Base-by-base conservation (phyloP, 352 stramenopile genomes). In the Globisporangium solare region DNA sequence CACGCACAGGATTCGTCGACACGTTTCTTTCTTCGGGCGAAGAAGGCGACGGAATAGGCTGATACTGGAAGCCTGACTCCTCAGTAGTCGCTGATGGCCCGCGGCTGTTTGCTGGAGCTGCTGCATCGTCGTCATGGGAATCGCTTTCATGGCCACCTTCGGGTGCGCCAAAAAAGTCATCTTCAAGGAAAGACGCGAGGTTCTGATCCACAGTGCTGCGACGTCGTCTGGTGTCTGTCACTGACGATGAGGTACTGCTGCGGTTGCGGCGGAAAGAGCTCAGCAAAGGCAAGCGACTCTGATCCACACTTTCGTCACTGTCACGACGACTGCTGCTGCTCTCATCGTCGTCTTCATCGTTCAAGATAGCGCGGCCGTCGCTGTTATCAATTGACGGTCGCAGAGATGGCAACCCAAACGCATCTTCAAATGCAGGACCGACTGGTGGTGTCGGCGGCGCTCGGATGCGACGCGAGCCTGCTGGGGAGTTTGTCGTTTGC, bases 121-220 rank as follows among this genome's bases (percentile, higher is more conserved):
- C 63, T 31, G 47, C 10, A 21, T 62, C 49, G 54, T 65, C 65
- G 11, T 68, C 61, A 27, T 73, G 57, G 6, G 68, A 51, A 17
- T 72, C 59, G 27, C 73, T 64, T 18, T 72, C 57, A 6, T 68
- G 61, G 27, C 66, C 53, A 40, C 27, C 46, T 37, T 65, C 63
- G 21, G 78, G 88, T 7, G 80, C 64, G 0, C 78, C 74, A 41
- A 91, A 88, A 60, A 91, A 88, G 45, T 92, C 77, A 43, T 92
- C 69, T 0, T 68, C 66, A 2, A 88, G 37, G 14, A 86, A 86
- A 15, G 69, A 62, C 39, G 82, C 69, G 47, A 87, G 31, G 53
- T 77, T 71, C 17, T 61, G 51, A 13, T 66, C 59, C 12, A 76
- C 72, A 27, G 60, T 60, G 22, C 61, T 35, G 27, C 27, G 71